Conservation (phyloP, 345 rosid species). For the Bruguiera parviflora region DNA sequence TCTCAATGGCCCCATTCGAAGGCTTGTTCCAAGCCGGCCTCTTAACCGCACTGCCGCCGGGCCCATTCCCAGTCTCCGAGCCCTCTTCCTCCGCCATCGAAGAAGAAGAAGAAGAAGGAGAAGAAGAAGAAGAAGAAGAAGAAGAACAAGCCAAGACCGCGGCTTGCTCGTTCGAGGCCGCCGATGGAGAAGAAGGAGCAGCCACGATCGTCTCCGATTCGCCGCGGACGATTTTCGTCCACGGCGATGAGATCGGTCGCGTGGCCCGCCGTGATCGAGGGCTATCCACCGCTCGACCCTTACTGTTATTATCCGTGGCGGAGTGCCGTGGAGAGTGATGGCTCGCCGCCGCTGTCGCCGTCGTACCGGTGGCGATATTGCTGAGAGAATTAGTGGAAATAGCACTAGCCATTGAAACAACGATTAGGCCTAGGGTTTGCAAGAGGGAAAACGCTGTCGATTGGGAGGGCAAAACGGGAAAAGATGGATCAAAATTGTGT, state of each 20-base stretch:
- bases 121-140: conserved; percentile 22
- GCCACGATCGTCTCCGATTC: conserved; percentile 31
- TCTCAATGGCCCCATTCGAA: conserved; percentile 47
- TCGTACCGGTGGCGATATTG: background rate
- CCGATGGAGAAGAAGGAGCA: conserved; percentile 19
- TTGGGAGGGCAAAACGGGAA: background rate
- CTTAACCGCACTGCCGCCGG: conserved; percentile 56
- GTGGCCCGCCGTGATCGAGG: conserved; percentile 24
- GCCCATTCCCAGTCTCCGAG: conserved; percentile 32
- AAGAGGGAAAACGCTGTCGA: background rate
- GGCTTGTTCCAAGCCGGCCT: conserved; percentile 72
- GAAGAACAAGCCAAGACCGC: conserved; percentile 10
- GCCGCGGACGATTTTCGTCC: conserved; percentile 45
- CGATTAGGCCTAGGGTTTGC: background rate
- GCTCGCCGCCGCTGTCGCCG: background rate
- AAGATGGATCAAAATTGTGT: background rate
- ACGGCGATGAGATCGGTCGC: conserved; percentile 30
- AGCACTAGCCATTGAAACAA: background rate
- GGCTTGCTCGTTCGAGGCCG: conserved; percentile 20
- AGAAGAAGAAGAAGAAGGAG: conserved; percentile 27
- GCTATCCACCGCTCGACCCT: background rate
- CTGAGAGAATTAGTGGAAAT: background rate
- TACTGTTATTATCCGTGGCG: background rate
- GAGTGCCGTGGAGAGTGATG: background rate
- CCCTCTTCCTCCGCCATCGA: conserved; percentile 37